phyloP scores from a whole-genome alignment of 768 basidiomycete species.

The Pilatotrama ljubarskyi region DNA sequence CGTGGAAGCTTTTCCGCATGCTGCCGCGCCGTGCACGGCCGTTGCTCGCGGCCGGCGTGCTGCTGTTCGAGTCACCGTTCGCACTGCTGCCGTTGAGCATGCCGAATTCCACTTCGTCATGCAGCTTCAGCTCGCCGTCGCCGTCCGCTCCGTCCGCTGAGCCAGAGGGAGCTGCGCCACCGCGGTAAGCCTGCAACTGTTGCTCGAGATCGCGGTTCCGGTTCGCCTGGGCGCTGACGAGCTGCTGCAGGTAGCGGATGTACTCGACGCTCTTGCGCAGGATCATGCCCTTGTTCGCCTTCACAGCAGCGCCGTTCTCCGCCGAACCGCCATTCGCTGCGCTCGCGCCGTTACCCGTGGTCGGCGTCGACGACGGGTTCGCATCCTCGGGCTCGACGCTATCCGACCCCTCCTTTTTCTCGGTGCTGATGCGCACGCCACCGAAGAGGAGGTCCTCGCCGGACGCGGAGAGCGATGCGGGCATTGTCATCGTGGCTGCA shows the following conservation, averaged over 20 bases:
- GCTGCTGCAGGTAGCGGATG: constrained; percentile 77
- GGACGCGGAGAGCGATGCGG: constrained; percentile 25
- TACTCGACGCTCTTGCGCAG: constrained; percentile 64
- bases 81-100: constrained; percentile 10
- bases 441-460: constrained; percentile 30
- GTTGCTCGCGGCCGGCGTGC: constrained; percentile 7
- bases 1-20: constrained; percentile 24
- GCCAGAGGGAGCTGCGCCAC: constrained; percentile 13
- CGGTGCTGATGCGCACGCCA: constrained; percentile 22
- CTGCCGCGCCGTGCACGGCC: constrained; percentile 25
- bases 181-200: constrained; percentile 53
- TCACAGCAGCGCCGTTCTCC: constrained; percentile 53
- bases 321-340: constrained; percentile 26
- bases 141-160: constrained; percentile 18
- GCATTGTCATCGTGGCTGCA: constrained; percentile 30
- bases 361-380: constrained; percentile 14
- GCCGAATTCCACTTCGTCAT: constrained; percentile 29
- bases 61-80: neutral
- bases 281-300: constrained; percentile 96
- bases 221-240: constrained; percentile 76
- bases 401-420: constrained; percentile 31
- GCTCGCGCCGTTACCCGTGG: constrained; percentile 18
- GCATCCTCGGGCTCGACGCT: constrained; percentile 24
- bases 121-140: constrained; percentile 29
- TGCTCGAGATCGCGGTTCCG: constrained; percentile 79